Conservation (phyloP, 148 eudicot species). For the Euryodendron excelsum region DNA sequence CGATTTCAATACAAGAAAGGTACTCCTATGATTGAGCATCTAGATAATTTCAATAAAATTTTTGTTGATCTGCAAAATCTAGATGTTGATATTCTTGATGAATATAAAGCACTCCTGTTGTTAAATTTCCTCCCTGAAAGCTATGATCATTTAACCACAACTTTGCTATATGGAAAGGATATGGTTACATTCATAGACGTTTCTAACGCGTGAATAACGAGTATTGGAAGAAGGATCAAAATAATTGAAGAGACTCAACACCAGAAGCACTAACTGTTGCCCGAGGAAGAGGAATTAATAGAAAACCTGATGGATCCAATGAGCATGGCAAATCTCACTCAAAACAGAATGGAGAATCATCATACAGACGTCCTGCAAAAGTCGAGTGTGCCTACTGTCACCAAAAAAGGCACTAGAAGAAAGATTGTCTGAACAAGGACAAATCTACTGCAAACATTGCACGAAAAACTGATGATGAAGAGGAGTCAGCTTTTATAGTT, state of each 20-base stretch:
- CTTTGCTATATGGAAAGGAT: neutral
- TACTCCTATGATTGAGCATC: neutral
- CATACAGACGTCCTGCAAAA: too few species aligned
- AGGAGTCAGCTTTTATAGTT: neutral
- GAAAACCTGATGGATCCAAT: neutral
- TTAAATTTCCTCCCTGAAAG: neutral
- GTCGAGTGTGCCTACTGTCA: too few species aligned
- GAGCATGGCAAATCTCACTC: too few species aligned
- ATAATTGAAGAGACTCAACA: neutral
- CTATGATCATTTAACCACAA: neutral
- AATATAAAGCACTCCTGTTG: neutral
- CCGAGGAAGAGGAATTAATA: neutral
- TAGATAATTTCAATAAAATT: neutral
- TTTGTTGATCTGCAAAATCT: neutral
- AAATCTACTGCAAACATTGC: too few species aligned
- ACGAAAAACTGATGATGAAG: neutral
- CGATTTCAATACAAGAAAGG: neutral
- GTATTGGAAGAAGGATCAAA: neutral
- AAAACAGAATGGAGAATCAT: too few species aligned
- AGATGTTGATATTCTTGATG: neutral
- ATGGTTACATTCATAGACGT: neutral
- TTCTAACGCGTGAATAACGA: neutral
- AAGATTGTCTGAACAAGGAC: too few species aligned
- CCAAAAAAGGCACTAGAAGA: too few species aligned
- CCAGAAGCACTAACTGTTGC: neutral